Percentiles rank a stretch among this genome's conserved stretches.
Evolutionary conservation across 352 stramenopile species (phyloP).

Genomic region (Phytophthora brassicae): DNA sequence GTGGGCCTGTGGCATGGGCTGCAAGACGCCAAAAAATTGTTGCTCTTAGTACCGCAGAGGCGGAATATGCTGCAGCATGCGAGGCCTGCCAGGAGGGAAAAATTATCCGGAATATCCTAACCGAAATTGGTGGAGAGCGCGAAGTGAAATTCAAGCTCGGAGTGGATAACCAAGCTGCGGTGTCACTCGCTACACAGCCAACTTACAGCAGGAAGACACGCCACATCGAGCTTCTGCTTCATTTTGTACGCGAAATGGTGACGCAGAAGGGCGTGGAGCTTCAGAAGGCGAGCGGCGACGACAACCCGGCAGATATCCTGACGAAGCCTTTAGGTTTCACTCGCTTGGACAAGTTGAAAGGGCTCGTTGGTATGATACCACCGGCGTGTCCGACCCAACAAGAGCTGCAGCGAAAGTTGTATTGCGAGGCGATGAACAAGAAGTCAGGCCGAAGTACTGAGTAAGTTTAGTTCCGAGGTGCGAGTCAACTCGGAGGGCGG

Average conservation of each 20-base stretch:
- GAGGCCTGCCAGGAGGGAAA: not conserved
- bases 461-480: not conserved
- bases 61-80: conserved; percentile 4
- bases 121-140: not conserved
- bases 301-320: not conserved
- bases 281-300: not conserved
- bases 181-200: not conserved
- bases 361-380: too few species aligned
- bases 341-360: not conserved
- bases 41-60: not conserved
- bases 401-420: too few species aligned
- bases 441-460: too few species aligned
- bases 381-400: too few species aligned
- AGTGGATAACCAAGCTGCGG: conserved; percentile 1
- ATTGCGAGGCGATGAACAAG: too few species aligned
- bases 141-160: not conserved
- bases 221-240: not conserved
- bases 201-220: conserved; percentile 3
- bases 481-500: not conserved
- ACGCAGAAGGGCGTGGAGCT: not conserved
- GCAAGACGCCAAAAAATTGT: not conserved
- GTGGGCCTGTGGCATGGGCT: conserved; percentile 1
- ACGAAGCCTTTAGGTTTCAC: not conserved
- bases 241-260: not conserved
- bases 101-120: not conserved